Base-by-base conservation (phyloP, 2,329 filamentous ascomycete genomes). In the Sclerotiophoma versabilis region DNA sequence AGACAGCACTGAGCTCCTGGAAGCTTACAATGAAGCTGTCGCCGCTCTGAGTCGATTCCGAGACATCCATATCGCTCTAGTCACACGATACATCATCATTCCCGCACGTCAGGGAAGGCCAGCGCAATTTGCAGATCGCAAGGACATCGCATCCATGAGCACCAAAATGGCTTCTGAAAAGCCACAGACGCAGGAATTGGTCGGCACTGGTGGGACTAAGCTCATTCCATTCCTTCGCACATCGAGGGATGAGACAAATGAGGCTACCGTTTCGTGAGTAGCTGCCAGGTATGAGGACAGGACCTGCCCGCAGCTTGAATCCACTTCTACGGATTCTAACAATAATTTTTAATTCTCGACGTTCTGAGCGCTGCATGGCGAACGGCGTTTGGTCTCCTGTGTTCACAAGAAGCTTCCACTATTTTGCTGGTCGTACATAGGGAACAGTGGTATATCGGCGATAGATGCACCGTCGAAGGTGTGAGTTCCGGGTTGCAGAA, bases 211-310 rank as follows among this genome's bases (percentile, higher is more conserved):
- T n/a, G 81, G 81, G 0, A 83, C 81, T 0, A 78, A 76, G 53
- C 63, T 84, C 54, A 81, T 84, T 48, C 80, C 81, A 0, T 84
- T 84, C 55, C 60, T 84, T 51, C 80, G 80, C 55, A 76, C 80
- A 42, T 81, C 80, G 5, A 73, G 82, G 49, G 80, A 84, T 58
- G 79, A 81, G 56, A 83, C 81, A 2, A 77, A 73, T 42, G 74
- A 75, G 53, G 71, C 78, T 8, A 73, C 72, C 32, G 59, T 71
- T 12, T 47, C 51, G 5, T 54, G 29, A 49, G 34, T 15, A 6
- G 10, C 14, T 12, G 10, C 14, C 2, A 19, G 6, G 19, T n/a
- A n/a, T 33, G 12, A 22, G 12, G 19, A n/a, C 9, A 41, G 12
- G 23, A 14, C 4, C 10, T 19, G 15, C 15, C 10, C 15, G 11